These are phyloP conservation scores for Pleurotus eryngii DNA, from an alignment of 768 basidiomycete genomes.

Conservation along the genomic window DNA sequence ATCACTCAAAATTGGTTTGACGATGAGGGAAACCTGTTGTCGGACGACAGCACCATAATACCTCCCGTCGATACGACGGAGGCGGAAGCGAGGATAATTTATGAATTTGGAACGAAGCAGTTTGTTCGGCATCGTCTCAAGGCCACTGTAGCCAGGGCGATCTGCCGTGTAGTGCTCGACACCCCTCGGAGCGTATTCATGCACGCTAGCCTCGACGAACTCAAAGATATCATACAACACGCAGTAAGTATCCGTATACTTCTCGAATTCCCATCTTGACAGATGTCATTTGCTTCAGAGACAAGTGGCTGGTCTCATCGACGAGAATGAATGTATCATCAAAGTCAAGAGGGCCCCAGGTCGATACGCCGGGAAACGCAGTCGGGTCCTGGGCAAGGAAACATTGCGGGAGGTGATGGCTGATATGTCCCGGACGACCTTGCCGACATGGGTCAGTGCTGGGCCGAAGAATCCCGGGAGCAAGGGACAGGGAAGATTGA, in stretches of 20 bases:
- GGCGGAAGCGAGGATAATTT: background rate
- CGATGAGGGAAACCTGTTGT: background rate
- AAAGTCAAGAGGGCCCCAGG: background rate
- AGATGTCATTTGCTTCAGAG: background rate
- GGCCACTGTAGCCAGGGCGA: background rate
- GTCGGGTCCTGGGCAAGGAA: background rate
- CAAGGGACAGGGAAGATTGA: too few species aligned
- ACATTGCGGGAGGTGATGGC: slow-evolving; percentile 6
- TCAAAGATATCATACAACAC: too few species aligned
- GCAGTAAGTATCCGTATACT: too few species aligned
- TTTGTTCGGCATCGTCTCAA: background rate
- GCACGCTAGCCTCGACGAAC: too few species aligned
- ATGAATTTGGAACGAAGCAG: background rate
- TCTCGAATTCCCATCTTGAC: background rate
- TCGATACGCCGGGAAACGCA: background rate
- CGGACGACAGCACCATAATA: background rate
- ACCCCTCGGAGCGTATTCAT: too few species aligned
- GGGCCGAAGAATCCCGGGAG: too few species aligned
- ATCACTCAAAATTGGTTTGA: background rate
- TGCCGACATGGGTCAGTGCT: slow-evolving; percentile 17
- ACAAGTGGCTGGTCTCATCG: background rate
- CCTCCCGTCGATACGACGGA: background rate
- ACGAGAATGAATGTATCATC: background rate
- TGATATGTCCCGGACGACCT: slow-evolving; percentile 13
- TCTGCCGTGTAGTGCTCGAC: background rate